Base-by-base conservation (phyloP, 345 rosid species). In the Gossypium arboreum region DNA sequence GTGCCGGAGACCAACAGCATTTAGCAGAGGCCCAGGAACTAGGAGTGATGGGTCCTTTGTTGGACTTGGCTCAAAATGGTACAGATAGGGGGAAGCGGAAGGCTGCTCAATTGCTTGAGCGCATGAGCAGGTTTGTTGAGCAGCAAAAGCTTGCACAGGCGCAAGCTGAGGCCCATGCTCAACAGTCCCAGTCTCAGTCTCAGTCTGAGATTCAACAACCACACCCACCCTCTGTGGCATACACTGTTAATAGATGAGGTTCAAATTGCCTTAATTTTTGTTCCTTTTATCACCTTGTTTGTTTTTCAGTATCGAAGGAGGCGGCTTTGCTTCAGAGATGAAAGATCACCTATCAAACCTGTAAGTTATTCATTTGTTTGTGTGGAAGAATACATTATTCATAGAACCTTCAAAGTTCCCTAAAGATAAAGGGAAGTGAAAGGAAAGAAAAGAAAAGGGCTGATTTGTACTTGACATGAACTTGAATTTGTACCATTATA, bases 41-140 rank as follows among this genome's bases (percentile, higher is more conserved):
- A 9, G 97, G 96, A 18, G 88, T 90, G 44, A 88, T 90, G 92
- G 91, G 79, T 24, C 87, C 94, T n/a, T 80, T 93, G 72, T 59
- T 84, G 78, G 98, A 93, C 81, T 80, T 95, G 84, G 89, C 94
- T 15, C 92, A 85, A 55, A 93, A 86, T 64, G 99, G 99, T 54
- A 95, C 99, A 0, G 97, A 93, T 68, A 84, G 99, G 73, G 99
- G 97, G 56, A 95, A 93, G 80, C 81, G 99, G 62, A 95, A 95
- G 82, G 99, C 99, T 83, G 90, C 87, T 3, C 98, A 89, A 79
- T 84, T 93, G 80, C 86, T 95, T 2, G 98, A 93, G 54, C 94
- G 96, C 9, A 86, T 95, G 76, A 89, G 78, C 84, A 84, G 92
- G 79, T 86, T 82, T 60, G 45, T 84, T 41, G 99, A 93, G 78